Evolutionary conservation across 176 grass and related monocot species (phyloP), one percentile per base, ranked within the genome.

Genomic region (Bothriochloa decipiens): DNA sequence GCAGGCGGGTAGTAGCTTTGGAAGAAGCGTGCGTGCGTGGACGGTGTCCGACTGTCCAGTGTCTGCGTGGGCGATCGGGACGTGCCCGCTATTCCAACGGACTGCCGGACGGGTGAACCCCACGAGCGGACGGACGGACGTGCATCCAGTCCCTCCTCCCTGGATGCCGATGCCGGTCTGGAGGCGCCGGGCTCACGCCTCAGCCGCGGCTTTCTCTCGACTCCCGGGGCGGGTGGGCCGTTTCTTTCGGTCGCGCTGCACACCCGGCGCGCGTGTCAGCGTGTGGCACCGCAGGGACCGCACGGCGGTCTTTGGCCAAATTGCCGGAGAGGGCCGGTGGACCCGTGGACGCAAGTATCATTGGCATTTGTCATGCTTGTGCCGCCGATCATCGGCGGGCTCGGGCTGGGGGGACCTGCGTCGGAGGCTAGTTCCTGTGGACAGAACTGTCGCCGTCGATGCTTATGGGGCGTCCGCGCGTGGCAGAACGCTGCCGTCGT

Each of bases 231-330:
- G 61, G 72, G 22, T 52, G 73, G 14, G 33, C 62, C 7, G 73
- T 77, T 76, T 57, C 63, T 84, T 77, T 77, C 73, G 73, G 8
- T 72, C 27, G 73, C 68, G 80, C 80, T 60, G 35, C 8, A 1
- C 50, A 1, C 74, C 16, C 75, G 22, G 32, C 22, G 13, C 13
- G 80, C 25, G 80, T 22, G 13, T 4, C 66, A 17, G 80, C 52
- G 68, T 11, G 68, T 32, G 16, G 25, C 7, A 8, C 7, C 10
- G 10, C 49, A 27, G 35, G 47, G 33, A 16, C 22, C 20, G 35
- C 20, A n/a, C 35, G 8, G 5, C 52, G 26, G 78, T 33, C 43
- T 4, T 53, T 3, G 41, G 70, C 39, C 8, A 43, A 33, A 3
- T 67, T 5, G 33, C 20, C 2, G 46, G 20, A 14, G 7, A 1